These are phyloP conservation scores for Pleurotus eryngii DNA, from an alignment of 768 basidiomycete species.

Conservation along the genomic window DNA sequence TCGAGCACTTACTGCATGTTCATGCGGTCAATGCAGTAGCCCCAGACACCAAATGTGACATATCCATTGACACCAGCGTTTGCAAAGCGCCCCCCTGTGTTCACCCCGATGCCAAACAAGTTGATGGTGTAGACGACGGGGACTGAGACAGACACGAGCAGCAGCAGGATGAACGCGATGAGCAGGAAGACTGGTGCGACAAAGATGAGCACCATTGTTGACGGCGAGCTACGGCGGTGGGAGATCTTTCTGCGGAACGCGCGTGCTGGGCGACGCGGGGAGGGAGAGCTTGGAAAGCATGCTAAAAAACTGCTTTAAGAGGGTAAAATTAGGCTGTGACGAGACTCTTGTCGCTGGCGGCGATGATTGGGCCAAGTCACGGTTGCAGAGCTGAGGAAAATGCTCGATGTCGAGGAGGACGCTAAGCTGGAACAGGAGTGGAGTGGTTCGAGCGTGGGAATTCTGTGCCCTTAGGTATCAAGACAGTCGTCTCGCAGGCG, in stretches of 20 bases:
- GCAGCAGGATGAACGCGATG: slow-evolving; percentile 55
- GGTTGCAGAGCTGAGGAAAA: background rate
- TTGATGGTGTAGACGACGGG: slow-evolving; percentile 57
- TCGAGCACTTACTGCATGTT: slow-evolving; percentile 36
- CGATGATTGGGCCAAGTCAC: slow-evolving; percentile 7
- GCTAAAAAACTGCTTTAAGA: slow-evolving; percentile 8
- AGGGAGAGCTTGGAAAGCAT: slow-evolving; percentile 2
- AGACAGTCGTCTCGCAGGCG: no score
- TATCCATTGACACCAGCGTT: slow-evolving; percentile 29
- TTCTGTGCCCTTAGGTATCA: no score
- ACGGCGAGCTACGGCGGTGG: slow-evolving; percentile 11
- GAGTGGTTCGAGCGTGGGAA: background rate
- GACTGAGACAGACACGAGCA: slow-evolving; percentile 59
- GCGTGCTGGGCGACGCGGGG: slow-evolving; percentile 2
- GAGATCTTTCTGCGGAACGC: background rate
- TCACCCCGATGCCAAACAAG: slow-evolving; percentile 47
- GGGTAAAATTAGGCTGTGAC: background rate
- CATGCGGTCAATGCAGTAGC: slow-evolving; percentile 52
- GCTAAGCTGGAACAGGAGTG: background rate
- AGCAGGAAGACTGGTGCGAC: slow-evolving; percentile 42
- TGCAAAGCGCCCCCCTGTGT: slow-evolving; percentile 29
- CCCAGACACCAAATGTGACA: slow-evolving; percentile 60
- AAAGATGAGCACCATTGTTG: slow-evolving; percentile 22
- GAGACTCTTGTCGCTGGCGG: background rate
- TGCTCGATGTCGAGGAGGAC: background rate